These are phyloP conservation scores for Botrytis fabae DNA, from an alignment of 2,329 filamentous ascomycete genomes.

Conservation along the genomic window DNA sequence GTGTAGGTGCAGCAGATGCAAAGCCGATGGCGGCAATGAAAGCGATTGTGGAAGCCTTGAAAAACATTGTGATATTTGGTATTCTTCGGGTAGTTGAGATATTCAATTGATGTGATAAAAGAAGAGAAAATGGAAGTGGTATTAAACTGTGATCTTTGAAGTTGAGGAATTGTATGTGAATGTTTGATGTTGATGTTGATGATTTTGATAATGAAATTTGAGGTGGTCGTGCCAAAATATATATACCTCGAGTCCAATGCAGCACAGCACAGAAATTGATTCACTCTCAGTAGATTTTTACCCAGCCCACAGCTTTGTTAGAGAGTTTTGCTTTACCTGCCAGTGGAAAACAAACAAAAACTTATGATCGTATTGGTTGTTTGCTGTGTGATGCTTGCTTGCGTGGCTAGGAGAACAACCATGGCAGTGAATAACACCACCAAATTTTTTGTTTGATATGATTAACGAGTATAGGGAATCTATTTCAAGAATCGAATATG, in stretches of 20 bases:
- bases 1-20: not conserved
- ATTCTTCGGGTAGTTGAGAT: not conserved
- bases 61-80: slow-evolving; percentile 1
- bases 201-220: not conserved
- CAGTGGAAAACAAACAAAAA: not conserved
- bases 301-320: slow-evolving; percentile 1
- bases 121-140: too few species aligned
- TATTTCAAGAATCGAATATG: not conserved
- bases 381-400: not conserved
- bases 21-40: not conserved
- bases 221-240: not conserved
- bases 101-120: not conserved
- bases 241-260: slow-evolving; percentile 1
- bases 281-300: not conserved
- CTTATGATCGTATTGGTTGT: not conserved
- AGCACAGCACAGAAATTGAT: not conserved
- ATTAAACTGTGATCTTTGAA: not conserved
- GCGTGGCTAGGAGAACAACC: not conserved
- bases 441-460: not conserved
- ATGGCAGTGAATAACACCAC: not conserved
- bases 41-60: not conserved
- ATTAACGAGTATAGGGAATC: not conserved
- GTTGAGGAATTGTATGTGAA: not conserved
- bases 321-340: not conserved
- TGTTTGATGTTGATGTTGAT: not conserved